Percentiles rank a stretch among this genome's conserved stretches.
Conservation (phyloP, 768 basidiomycete species). For the Mycena sanguinolenta region DNA sequence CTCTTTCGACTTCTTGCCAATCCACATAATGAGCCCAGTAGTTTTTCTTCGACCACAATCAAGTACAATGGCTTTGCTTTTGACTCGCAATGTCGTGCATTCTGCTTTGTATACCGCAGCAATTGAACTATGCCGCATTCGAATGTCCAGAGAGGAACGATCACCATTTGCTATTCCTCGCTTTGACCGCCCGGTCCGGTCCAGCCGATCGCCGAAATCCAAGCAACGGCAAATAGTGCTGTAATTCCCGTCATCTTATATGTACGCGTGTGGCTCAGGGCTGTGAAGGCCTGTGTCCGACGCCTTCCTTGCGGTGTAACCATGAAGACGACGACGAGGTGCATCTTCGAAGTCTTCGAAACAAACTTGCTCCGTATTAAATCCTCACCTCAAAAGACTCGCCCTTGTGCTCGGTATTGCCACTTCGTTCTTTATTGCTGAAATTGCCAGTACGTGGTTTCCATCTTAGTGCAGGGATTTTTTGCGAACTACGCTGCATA, state of each 20-base stretch:
- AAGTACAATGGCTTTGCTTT: no score
- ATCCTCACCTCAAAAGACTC: slow-evolving; percentile 42
- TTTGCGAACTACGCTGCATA: slow-evolving; percentile 30
- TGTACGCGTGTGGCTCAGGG: background rate
- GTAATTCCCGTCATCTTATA: background rate
- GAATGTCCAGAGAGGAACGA: no score
- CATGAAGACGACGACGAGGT: slow-evolving; percentile 61
- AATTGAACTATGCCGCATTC: no score
- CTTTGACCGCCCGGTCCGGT: background rate
- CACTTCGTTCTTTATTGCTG: slow-evolving; percentile 62
- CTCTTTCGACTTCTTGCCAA: no score
- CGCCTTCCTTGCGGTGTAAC: background rate
- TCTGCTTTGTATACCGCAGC: no score
- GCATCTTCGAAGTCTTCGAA: no score
- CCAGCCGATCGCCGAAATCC: background rate
- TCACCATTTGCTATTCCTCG: background rate
- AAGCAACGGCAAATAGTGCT: background rate
- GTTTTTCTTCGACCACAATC: no score
- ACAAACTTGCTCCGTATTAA: no score
- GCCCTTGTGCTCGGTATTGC: slow-evolving; percentile 62
- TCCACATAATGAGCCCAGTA: no score
- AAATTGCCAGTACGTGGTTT: slow-evolving; percentile 57
- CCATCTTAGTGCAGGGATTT: background rate
- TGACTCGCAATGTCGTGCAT: no score
- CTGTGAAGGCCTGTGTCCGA: background rate